phyloP scores from a whole-genome alignment of 495 filamentous ascomycete genomes.

The Lophium mytilinum region DNA sequence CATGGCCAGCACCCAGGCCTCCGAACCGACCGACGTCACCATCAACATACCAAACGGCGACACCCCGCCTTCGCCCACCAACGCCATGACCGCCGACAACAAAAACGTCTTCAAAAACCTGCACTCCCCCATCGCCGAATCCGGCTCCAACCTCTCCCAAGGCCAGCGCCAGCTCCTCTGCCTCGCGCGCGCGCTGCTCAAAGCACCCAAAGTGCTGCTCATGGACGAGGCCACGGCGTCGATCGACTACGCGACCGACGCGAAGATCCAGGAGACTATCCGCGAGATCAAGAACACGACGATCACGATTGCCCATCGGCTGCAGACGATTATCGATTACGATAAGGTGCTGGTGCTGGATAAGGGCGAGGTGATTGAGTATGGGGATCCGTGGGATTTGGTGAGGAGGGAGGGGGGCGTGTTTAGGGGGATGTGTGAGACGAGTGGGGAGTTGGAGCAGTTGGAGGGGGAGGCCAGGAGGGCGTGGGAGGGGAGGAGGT shows the following conservation, averaged over 20 bases:
- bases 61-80: slow-evolving; percentile 22
- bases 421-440: slow-evolving; percentile 92
- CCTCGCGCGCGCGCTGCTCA: slow-evolving; percentile 87
- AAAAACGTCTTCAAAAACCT: slow-evolving; percentile 93
- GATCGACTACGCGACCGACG: slow-evolving; percentile 93
- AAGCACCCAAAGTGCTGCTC: slow-evolving; percentile 81
- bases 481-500: slow-evolving; percentile 48
- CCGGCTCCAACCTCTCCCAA: slow-evolving; percentile 92
- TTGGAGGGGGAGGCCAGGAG: slow-evolving; percentile 70
- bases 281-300: slow-evolving; percentile 78
- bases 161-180: slow-evolving; percentile 94
- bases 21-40: slow-evolving; percentile 5
- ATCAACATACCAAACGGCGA: slow-evolving; percentile 36
- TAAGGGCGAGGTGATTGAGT: slow-evolving; percentile 81
- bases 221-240: slow-evolving; percentile 99
- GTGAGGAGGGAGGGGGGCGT: slow-evolving; percentile 54
- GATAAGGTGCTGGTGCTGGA: slow-evolving; percentile 98
- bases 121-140: slow-evolving; percentile 76
- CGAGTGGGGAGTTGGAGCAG: slow-evolving; percentile 74
- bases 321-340: slow-evolving; percentile 95
- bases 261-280: slow-evolving; percentile 93
- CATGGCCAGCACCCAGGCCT: slow-evolving; percentile 5
- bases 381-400: slow-evolving; percentile 74
- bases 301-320: slow-evolving; percentile 94
- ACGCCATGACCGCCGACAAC: slow-evolving; percentile 48